Evolutionary conservation across 2,329 filamentous ascomycete species (phyloP).

Genomic region (Cryphonectria carpinicola): DNA sequence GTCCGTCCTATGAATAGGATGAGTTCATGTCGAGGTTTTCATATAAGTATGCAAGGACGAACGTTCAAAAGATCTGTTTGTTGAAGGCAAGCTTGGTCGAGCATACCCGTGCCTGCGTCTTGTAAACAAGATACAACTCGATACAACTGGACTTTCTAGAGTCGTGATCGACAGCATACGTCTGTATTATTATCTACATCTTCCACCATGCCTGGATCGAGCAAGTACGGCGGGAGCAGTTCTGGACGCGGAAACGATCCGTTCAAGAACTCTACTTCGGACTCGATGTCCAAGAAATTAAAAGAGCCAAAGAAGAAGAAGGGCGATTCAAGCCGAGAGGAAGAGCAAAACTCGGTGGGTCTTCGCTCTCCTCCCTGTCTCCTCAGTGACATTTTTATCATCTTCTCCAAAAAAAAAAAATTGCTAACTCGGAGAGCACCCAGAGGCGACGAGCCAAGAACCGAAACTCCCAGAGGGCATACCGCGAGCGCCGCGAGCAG

Average conservation of each 20-base stretch:
- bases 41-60: background rate
- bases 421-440: background rate
- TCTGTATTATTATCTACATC: background rate
- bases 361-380: no score
- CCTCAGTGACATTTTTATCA: background rate
- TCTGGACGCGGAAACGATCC: conserved; percentile 25
- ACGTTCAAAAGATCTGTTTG: background rate
- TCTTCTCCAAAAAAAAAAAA: background rate
- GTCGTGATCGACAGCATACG: background rate
- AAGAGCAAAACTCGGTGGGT: conserved; percentile 25
- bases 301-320: conserved; percentile 28
- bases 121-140: background rate
- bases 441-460: conserved; percentile 26
- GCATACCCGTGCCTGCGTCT: background rate
- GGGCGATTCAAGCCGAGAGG: conserved; percentile 25
- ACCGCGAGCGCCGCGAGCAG: conserved; percentile 26
- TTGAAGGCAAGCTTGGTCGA: background rate
- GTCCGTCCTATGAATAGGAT: background rate
- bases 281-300: conserved; percentile 28
- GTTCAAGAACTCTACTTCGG: conserved; percentile 25
- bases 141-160: background rate
- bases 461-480: conserved; percentile 25
- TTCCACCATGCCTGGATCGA: conserved; percentile 17
- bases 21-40: background rate
- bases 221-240: conserved; percentile 23